These are phyloP conservation scores for Cutaneotrichosporon sp. DNA, from an alignment of 1,284 basidiomycete genomes.

Conservation along the genomic window DNA sequence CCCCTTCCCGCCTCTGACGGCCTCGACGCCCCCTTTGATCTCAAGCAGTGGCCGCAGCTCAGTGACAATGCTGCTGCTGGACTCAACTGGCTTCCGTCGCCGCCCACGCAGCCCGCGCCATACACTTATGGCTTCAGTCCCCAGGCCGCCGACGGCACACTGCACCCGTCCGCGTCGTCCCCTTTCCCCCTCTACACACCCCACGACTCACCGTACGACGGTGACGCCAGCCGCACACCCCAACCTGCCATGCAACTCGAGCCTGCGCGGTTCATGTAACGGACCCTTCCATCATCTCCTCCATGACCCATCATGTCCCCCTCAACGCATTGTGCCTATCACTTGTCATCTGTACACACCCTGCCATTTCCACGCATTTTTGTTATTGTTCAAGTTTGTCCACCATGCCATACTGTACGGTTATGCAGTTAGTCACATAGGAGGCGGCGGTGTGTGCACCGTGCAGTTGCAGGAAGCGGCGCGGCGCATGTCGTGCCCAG, in stretches of 20 bases:
- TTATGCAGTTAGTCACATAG: background rate
- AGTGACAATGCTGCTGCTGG: background rate
- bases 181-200: conserved; percentile 1
- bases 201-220: background rate
- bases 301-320: background rate
- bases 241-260: too few relatives aligned
- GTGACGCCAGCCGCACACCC: background rate
- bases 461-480: too few relatives aligned
- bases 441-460: too few relatives aligned
- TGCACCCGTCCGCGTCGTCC: background rate
- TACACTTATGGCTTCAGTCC: conserved; percentile 5
- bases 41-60: background rate
- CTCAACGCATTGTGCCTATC: background rate
- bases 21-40: background rate
- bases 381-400: too few relatives aligned
- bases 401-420: background rate
- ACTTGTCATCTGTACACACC: conserved; percentile 3
- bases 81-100: background rate
- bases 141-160: background rate
- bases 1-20: background rate
- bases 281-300: background rate
- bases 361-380: background rate
- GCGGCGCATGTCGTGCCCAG: too few relatives aligned
- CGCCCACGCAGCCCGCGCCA: background rate
- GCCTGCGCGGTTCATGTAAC: background rate